Conservation (phyloP, 306 rosid species). For the Fragaria iinumae region DNA sequence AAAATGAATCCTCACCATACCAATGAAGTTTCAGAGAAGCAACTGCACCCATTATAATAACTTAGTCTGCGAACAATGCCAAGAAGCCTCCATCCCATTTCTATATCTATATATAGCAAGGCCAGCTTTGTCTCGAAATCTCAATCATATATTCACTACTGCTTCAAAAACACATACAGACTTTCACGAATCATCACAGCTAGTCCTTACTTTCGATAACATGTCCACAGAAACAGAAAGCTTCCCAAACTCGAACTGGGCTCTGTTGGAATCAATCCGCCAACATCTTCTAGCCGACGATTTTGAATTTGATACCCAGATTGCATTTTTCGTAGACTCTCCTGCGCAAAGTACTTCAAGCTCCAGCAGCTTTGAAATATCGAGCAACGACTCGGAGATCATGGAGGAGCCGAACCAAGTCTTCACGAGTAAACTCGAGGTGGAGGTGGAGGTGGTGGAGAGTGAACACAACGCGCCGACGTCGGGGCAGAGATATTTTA, state of each 20-base stretch:
- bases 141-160: background rate
- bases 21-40: background rate
- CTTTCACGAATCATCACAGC: background rate
- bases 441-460: background rate
- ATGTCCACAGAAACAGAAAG: slow-evolving; percentile 3
- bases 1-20: background rate
- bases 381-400: background rate
- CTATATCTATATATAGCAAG: background rate
- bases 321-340: background rate
- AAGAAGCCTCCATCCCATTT: background rate
- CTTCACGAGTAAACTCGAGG: background rate
- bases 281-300: slow-evolving; percentile 12
- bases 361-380: background rate
- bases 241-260: background rate
- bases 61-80: background rate
- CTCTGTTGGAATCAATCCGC: slow-evolving; percentile 5
- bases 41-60: background rate
- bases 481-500: slow-evolving; percentile 9
- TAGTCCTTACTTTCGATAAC: background rate
- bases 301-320: background rate
- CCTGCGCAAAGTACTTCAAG: background rate
- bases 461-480: background rate
- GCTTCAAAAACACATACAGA: background rate
- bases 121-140: background rate
- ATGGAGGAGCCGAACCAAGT: background rate